Conservation (phyloP, 108 stramenopile genomes). For the Hondaea fermentalgiana region DNA sequence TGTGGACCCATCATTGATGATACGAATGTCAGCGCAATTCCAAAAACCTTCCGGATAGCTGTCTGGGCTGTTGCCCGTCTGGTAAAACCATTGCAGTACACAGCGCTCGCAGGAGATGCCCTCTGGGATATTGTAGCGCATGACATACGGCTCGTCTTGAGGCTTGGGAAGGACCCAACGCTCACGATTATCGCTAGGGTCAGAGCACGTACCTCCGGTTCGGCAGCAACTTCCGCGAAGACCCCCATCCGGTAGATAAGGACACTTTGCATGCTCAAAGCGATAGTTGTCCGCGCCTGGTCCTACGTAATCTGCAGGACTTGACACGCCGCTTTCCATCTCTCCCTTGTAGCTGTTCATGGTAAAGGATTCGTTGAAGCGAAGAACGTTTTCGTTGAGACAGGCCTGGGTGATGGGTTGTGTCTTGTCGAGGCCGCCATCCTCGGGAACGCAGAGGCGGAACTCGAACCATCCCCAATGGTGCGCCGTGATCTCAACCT, state of each 20-base stretch:
- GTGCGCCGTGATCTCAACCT: background rate
- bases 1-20: slow-evolving; percentile 21
- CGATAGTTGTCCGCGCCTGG: background rate
- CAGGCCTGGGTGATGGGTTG: background rate
- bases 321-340: background rate
- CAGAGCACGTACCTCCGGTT: background rate
- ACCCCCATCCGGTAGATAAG: background rate
- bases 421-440: background rate
- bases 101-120: slow-evolving; percentile 53
- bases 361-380: background rate
- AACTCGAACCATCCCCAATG: slow-evolving; percentile 18
- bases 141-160: slow-evolving; percentile 17
- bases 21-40: slow-evolving; percentile 9
- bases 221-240: background rate
- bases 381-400: background rate
- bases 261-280: slow-evolving; percentile 2
- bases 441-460: background rate
- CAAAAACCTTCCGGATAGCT: slow-evolving; percentile 38
- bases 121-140: slow-evolving; percentile 45
- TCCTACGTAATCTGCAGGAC: background rate
- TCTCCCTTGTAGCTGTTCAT: background rate
- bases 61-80: slow-evolving; percentile 53
- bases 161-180: background rate
- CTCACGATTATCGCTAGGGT: background rate
- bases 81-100: slow-evolving; percentile 62